phyloP scores from a whole-genome alignment of 2,329 filamentous ascomycete species.

The Aspergillus terreus region DNA sequence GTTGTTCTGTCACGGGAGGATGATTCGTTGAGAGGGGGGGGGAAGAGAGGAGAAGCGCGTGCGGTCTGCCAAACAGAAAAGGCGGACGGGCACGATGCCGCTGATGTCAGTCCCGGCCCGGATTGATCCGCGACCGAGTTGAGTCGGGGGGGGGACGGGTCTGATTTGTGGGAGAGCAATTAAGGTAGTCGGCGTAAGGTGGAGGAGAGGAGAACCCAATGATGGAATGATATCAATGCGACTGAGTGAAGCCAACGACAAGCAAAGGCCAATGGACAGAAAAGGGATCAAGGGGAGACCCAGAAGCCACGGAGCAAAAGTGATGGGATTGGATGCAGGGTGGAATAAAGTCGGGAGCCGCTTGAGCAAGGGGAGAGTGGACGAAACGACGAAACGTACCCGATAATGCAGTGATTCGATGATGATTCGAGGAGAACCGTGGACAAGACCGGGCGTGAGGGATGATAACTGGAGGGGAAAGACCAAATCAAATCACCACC shows the following conservation, averaged over 20 bases:
- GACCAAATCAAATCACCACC: not conserved
- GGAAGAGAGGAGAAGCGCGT: constrained; percentile 4
- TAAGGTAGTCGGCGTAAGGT: not conserved
- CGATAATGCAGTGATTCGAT: constrained; percentile 10
- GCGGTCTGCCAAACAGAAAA: constrained; percentile 19
- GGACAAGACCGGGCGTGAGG: constrained; percentile 9
- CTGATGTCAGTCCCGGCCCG: constrained; percentile 24
- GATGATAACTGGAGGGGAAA: not conserved
- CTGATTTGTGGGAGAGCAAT: not conserved
- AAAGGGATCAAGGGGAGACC: constrained; percentile 1
- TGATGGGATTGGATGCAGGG: constrained; percentile 16
- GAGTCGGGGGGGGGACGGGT: not conserved
- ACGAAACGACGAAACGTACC: constrained; percentile 16
- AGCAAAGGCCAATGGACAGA: not conserved
- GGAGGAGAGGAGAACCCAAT: constrained; percentile 7
- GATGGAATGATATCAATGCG: constrained; percentile 4
- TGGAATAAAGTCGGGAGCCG: constrained; percentile 10
- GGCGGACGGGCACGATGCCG: constrained; percentile 14
- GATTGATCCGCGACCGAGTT: constrained; percentile 16
- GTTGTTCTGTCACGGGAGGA: constrained; percentile 14
- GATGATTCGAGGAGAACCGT: constrained; percentile 22
- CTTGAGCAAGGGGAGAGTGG: not conserved
- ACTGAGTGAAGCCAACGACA: constrained; percentile 13
- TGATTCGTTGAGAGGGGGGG: constrained; percentile 16
- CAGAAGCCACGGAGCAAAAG: constrained; percentile 1